These are phyloP conservation scores for Ascosphaera apis DNA, from an alignment of 2,329 filamentous ascomycete species.

Conservation along the genomic window DNA sequence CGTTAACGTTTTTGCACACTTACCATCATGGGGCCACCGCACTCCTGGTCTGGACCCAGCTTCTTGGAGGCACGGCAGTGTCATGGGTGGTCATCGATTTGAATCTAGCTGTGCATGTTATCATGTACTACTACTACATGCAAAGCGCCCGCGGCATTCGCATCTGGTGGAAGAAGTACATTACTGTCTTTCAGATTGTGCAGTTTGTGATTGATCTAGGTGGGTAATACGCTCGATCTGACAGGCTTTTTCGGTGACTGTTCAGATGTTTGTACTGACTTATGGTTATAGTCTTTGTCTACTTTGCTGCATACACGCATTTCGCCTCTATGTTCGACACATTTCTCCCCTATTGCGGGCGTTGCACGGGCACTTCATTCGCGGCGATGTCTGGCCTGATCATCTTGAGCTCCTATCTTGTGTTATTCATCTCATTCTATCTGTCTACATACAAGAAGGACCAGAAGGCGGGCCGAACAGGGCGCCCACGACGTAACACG, in stretches of 20 bases:
- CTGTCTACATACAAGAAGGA: conserved; percentile 64
- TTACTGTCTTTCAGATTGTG: conserved; percentile 77
- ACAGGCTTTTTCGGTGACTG: background rate
- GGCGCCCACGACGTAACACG: conserved; percentile 29
- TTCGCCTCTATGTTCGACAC: conserved; percentile 70
- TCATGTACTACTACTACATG: conserved; percentile 99
- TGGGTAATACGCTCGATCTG: conserved; percentile 22
- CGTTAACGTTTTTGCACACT: conserved; percentile 84
- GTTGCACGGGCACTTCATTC: conserved; percentile 78
- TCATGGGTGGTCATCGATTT: conserved; percentile 78
- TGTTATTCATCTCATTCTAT: conserved; percentile 93
- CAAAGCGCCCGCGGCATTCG: conserved; percentile 74
- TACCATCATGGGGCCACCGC: conserved; percentile 90
- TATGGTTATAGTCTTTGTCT: conserved; percentile 58
- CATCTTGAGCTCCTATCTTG: conserved; percentile 70
- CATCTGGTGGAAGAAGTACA: conserved; percentile 98
- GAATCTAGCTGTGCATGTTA: conserved; percentile 72
- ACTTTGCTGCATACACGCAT: conserved; percentile 87
- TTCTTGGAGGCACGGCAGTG: conserved; percentile 65
- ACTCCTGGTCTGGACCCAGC: conserved; percentile 80
- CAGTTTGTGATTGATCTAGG: conserved; percentile 87
- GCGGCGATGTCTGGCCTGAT: conserved; percentile 69
- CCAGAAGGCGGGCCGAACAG: conserved; percentile 5
- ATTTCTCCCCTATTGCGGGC: conserved; percentile 52
- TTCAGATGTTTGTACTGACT: conserved; percentile 2